Percentiles rank a stretch among this genome's conserved stretches.
Evolutionary conservation across 352 stramenopile genomes (phyloP).

Genomic region (Pythium biforme): DNA sequence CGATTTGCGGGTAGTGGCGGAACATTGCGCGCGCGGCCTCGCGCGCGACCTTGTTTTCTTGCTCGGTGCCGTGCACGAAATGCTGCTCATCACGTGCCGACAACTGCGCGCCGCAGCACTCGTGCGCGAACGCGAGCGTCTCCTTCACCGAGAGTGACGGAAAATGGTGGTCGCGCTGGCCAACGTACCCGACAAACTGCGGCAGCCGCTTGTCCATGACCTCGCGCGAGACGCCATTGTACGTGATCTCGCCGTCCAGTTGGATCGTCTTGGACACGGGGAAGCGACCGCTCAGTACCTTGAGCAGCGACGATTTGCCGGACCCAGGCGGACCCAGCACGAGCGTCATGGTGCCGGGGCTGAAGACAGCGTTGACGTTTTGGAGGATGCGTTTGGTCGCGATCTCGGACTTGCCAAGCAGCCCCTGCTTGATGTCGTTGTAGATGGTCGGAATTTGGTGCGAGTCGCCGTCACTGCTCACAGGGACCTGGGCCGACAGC

Average conservation of each 20-base stretch:
- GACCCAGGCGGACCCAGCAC: slow-evolving; percentile 25
- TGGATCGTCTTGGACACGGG: slow-evolving; percentile 39
- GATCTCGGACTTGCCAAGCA: slow-evolving; percentile 14
- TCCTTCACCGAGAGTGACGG: slow-evolving; percentile 33
- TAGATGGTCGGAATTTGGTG: slow-evolving; percentile 20
- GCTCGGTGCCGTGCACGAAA: slow-evolving; percentile 29
- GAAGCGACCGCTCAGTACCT: slow-evolving; percentile 55
- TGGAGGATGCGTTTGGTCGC: slow-evolving; percentile 33
- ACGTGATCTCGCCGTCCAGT: slow-evolving; percentile 45
- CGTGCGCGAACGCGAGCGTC: slow-evolving; percentile 32
- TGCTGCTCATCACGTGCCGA: slow-evolving; percentile 30
- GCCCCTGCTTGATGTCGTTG: slow-evolving; percentile 9
- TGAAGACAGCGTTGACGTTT: slow-evolving; percentile 30
- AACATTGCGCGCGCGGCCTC: slow-evolving; percentile 20
- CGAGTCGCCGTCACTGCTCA: slow-evolving; percentile 1
- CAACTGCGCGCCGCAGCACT: slow-evolving; percentile 23
- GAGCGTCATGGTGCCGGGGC: slow-evolving; percentile 33
- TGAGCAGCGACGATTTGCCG: slow-evolving; percentile 47
- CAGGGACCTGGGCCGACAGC: slow-evolving; percentile 31
- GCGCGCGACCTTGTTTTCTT: slow-evolving; percentile 23
- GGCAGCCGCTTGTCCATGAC: slow-evolving; percentile 38
- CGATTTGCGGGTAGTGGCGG: slow-evolving; percentile 34
- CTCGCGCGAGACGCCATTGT: slow-evolving; percentile 42
- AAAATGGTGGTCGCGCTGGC: slow-evolving; percentile 31
- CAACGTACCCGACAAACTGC: slow-evolving; percentile 50